These are phyloP conservation scores for Silene coronaria DNA, from an alignment of 179 eudicot species.

Conservation along the genomic window DNA sequence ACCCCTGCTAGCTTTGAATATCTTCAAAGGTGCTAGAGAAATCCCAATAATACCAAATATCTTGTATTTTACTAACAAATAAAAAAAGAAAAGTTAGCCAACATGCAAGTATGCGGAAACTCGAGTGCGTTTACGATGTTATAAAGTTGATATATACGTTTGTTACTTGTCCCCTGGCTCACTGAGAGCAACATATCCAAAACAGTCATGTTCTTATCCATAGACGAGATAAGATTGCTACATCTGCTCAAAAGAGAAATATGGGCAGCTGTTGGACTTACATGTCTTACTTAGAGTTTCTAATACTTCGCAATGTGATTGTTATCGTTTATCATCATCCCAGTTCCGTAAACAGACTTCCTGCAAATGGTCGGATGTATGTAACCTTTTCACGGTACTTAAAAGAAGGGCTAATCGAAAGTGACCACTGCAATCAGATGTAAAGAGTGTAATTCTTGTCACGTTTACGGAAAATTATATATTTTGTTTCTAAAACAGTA, in stretches of 20 bases:
- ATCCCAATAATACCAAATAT: neutral
- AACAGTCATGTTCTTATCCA: neutral
- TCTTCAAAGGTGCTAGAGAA: neutral
- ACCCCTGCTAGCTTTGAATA: slow-evolving; percentile 1
- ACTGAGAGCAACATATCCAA: slow-evolving; percentile 3
- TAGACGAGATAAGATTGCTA: slow-evolving; percentile 1
- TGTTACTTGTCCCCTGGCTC: neutral
- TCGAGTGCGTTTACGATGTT: neutral
- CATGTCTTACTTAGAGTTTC: neutral
- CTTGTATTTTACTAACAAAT: neutral
- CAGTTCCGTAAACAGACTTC: too few species aligned
- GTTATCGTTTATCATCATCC: neutral
- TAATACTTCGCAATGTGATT: neutral
- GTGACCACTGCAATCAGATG: neutral
- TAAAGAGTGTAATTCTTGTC: neutral
- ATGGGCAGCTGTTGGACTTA: neutral
- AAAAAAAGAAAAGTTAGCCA: neutral
- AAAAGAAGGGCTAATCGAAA: neutral
- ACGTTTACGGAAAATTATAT: neutral
- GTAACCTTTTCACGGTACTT: neutral
- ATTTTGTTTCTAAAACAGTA: too few species aligned
- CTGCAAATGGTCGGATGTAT: neutral
- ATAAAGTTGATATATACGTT: neutral
- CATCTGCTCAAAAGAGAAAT: neutral
- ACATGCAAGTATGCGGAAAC: neutral